Percentiles rank a stretch among this genome's conserved stretches.
phyloP scores from a whole-genome alignment of 257 asterid genomes.

The Salvia hispanica region DNA sequence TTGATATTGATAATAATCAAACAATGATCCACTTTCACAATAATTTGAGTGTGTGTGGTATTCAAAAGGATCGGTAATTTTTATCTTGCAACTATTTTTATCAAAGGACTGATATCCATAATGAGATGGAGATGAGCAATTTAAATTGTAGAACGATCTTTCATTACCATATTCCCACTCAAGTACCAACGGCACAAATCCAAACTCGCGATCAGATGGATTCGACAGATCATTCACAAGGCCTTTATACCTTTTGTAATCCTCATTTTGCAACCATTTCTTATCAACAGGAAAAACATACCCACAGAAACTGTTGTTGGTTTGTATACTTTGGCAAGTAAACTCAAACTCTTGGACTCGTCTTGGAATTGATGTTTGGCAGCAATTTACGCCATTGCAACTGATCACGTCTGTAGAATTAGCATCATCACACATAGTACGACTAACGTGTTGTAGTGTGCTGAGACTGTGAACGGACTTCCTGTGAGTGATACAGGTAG shows the following conservation, averaged over 20 bases:
- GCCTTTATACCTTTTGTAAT: not conserved
- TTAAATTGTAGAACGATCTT: too few species aligned
- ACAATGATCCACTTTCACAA: too few species aligned
- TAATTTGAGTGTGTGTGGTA: too few species aligned
- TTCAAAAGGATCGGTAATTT: too few species aligned
- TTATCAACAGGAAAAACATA: conserved; percentile 36
- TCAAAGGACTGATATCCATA: too few species aligned
- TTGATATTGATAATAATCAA: too few species aligned
- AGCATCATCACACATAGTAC: conserved; percentile 21
- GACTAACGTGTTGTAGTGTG: conserved; percentile 19
- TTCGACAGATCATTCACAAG: not conserved
- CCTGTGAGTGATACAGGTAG: conserved; percentile 21
- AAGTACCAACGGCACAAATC: conserved; percentile 35
- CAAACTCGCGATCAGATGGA: conserved; percentile 28
- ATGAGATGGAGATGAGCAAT: too few species aligned
- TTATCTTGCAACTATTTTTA: too few species aligned
- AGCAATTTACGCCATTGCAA: conserved; percentile 38
- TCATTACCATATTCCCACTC: conserved; percentile 34
- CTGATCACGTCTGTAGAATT: conserved; percentile 10
- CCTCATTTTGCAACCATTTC: conserved; percentile 23
- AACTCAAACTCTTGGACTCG: conserved; percentile 17
- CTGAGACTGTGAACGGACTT: conserved; percentile 34
- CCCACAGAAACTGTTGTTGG: conserved; percentile 29
- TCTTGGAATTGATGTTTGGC: conserved; percentile 30
- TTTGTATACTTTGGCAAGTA: conserved; percentile 6